Percentiles rank a stretch among this genome's conserved stretches.
phyloP scores from a whole-genome alignment of 805 yeast species.

The Candida montana region DNA sequence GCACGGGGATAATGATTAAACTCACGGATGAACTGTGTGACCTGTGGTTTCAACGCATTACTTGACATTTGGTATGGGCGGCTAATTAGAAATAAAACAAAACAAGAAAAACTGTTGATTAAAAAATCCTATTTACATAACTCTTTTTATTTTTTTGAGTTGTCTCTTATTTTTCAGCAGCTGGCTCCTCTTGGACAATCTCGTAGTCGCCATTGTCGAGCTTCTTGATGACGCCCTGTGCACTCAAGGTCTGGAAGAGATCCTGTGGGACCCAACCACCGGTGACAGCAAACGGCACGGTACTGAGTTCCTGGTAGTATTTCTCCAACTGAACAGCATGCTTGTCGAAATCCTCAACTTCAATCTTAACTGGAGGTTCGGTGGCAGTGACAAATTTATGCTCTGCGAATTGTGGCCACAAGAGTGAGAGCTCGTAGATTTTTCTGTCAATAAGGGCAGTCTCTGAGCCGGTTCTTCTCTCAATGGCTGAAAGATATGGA shows the following conservation, averaged over 20 bases:
- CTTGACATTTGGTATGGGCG: slow-evolving; percentile 5
- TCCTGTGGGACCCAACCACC: slow-evolving; percentile 97
- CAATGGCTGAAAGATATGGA: slow-evolving; percentile 58
- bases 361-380: slow-evolving; percentile 56
- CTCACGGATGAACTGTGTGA: slow-evolving; percentile 19
- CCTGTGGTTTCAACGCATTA: slow-evolving; percentile 13
- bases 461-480: slow-evolving; percentile 51
- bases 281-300: slow-evolving; percentile 82
- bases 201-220: slow-evolving; percentile 53
- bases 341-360: slow-evolving; percentile 52
- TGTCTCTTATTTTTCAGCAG: background rate
- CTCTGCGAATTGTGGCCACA: slow-evolving; percentile 63
- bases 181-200: slow-evolving; percentile 15
- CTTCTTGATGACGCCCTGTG: slow-evolving; percentile 63
- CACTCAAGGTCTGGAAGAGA: slow-evolving; percentile 67
- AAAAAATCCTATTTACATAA: no score
- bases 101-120: no score
- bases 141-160: no score
- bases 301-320: slow-evolving; percentile 62
- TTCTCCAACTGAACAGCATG: slow-evolving; percentile 55
- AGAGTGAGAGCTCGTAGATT: slow-evolving; percentile 55
- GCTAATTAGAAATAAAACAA: background rate
- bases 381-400: slow-evolving; percentile 47
- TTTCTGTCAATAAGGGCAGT: slow-evolving; percentile 61
- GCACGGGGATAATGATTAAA: background rate